Conservation (phyloP, 2,329 filamentous ascomycete species). For the Ascochyta fabae region DNA sequence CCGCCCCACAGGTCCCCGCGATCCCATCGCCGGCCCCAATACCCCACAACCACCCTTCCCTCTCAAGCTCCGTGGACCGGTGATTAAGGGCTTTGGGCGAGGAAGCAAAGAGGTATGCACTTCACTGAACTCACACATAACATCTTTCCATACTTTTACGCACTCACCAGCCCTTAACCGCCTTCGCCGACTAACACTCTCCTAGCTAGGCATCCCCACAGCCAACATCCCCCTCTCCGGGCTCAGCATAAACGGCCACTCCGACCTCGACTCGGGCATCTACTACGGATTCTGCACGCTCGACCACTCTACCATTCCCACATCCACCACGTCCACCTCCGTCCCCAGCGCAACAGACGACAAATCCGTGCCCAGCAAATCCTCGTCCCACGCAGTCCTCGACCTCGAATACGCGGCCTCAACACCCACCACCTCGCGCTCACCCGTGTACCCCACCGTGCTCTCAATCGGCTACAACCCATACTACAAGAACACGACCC, state of each 20-base stretch:
- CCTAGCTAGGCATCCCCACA: slow-evolving; percentile 89
- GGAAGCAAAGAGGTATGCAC: slow-evolving; percentile 82
- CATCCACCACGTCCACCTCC: slow-evolving; percentile 41
- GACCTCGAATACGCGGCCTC: slow-evolving; percentile 32
- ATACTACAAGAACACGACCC: slow-evolving; percentile 90
- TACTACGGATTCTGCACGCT: slow-evolving; percentile 94
- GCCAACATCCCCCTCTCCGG: slow-evolving; percentile 79
- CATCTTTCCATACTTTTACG: background rate
- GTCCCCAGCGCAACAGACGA: slow-evolving; percentile 27
- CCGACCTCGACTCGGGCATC: slow-evolving; percentile 74
- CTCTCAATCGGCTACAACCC: slow-evolving; percentile 80
- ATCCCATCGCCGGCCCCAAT: slow-evolving; percentile 72
- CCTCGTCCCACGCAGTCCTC: slow-evolving; percentile 38
- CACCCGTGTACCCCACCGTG: slow-evolving; percentile 39
- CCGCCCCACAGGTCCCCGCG: slow-evolving; percentile 32
- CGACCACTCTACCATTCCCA: slow-evolving; percentile 52
- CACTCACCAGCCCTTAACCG: background rate
- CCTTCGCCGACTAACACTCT: background rate
- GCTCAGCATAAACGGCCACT: slow-evolving; percentile 72
- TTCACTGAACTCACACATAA: slow-evolving; percentile 44
- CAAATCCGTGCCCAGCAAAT: slow-evolving; percentile 20
- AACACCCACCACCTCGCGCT: slow-evolving; percentile 14
- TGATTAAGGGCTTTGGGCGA: slow-evolving; percentile 91
- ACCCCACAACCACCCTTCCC: slow-evolving; percentile 79
- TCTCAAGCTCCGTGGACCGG: slow-evolving; percentile 80